A percentile compares a stretch with the other conserved stretches of the same genome.
phyloP scores from a whole-genome alignment of 805 yeast genomes.

The Suhomyces vadensis region DNA sequence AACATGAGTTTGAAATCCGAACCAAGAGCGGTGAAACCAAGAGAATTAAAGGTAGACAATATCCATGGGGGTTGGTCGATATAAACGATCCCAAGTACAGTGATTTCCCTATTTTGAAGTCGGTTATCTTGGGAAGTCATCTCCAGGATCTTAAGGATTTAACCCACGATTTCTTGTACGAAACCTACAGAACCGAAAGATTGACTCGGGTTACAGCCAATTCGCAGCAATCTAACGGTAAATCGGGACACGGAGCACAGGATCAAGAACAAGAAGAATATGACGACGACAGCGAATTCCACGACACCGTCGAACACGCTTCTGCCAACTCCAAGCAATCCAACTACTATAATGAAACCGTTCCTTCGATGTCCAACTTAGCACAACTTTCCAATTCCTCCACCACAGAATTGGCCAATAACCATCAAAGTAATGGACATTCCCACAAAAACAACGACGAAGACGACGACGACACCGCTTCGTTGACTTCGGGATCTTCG shows the following conservation, averaged over 20 bases:
- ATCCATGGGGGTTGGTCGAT: constrained; percentile 75
- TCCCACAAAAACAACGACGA: constrained; percentile 7
- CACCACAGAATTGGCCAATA: constrained; percentile 3
- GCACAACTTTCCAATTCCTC: constrained; percentile 47
- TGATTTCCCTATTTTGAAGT: constrained; percentile 59
- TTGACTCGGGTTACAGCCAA: constrained; percentile 58
- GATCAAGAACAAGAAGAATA: constrained; percentile 23
- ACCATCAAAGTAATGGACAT: constrained; percentile 4
- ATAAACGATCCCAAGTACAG: constrained; percentile 52
- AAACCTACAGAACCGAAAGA: constrained; percentile 77
- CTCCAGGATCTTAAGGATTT: constrained; percentile 77
- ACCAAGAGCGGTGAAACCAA: constrained; percentile 43
- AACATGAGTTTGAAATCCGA: constrained; percentile 49
- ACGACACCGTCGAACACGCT: constrained; percentile 27
- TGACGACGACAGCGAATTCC: constrained; percentile 17
- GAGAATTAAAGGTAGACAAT: constrained; percentile 57
- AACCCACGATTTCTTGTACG: constrained; percentile 75
- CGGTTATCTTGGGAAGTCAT: constrained; percentile 80
- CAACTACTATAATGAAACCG: constrained; percentile 12
- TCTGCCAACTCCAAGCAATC: constrained; percentile 3
- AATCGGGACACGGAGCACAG: constrained; percentile 2
- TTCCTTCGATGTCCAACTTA: constrained; percentile 63
- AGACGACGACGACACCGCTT: constrained; percentile 18
- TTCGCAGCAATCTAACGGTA: neutral
- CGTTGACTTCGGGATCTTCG: constrained; percentile 21